These are phyloP conservation scores for Antitrichia curtipendula DNA, from an alignment of 225 moss, liverwort and hornwort genomes.

Conservation along the genomic window DNA sequence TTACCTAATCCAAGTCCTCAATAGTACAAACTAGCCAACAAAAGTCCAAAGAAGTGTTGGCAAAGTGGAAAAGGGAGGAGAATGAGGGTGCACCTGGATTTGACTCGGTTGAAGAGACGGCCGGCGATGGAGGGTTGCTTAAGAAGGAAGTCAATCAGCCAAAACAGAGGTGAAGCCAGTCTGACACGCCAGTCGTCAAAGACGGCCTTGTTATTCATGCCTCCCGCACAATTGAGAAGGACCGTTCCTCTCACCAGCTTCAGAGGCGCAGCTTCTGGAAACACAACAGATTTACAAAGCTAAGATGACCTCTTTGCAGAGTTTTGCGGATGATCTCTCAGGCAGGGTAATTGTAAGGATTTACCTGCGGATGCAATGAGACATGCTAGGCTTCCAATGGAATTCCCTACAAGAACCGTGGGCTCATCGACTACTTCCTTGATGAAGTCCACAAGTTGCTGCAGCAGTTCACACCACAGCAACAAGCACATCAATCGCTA, in stretches of 20 bases:
- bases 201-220: constrained; percentile 97
- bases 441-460: constrained; percentile 76
- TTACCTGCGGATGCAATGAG: constrained; percentile 75
- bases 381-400: constrained; percentile 89
- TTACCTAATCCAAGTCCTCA: background rate
- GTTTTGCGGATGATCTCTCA: background rate
- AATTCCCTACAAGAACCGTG: constrained; percentile 77
- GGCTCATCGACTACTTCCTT: constrained; percentile 59
- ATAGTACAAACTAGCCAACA: background rate
- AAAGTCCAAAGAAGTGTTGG: background rate
- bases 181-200: constrained; percentile 87
- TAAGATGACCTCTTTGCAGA: background rate
- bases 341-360: background rate
- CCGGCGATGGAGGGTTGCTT: constrained; percentile 47
- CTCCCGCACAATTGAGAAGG: constrained; percentile 83
- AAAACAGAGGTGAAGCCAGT: constrained; percentile 57
- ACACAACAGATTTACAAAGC: background rate
- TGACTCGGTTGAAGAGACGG: constrained; percentile 58
- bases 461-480: constrained; percentile 8
- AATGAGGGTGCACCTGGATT: constrained; percentile 28
- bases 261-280: constrained; percentile 36
- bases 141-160: constrained; percentile 76
- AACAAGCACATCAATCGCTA: background rate
- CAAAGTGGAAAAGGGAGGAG: background rate
- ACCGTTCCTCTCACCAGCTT: constrained; percentile 77